Conservation (phyloP, 176 grass and related monocot species). For the Eragrostis curvula region DNA sequence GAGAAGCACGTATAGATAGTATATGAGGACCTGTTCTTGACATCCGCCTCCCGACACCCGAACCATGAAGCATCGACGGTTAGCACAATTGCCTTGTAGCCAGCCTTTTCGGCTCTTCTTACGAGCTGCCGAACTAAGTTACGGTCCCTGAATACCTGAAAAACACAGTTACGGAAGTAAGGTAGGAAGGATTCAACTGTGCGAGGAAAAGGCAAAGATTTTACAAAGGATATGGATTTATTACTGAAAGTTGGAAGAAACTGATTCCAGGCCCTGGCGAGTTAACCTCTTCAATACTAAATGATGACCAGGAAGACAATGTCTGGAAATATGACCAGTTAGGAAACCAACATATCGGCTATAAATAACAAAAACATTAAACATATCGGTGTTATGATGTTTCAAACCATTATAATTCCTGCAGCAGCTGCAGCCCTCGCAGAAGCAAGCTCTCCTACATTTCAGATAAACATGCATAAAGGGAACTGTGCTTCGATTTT, state of each 20-base stretch:
- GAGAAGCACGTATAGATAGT: too few relatives aligned
- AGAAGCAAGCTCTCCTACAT: slow-evolving; percentile 86
- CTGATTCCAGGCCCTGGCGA: slow-evolving; percentile 72
- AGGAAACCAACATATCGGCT: not conserved
- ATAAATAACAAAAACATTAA: not conserved
- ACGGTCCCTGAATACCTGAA: slow-evolving; percentile 88
- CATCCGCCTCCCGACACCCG: slow-evolving; percentile 82
- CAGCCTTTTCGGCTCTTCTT: slow-evolving; percentile 74
- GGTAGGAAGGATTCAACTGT: not conserved
- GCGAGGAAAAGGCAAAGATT: not conserved
- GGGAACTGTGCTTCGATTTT: too few relatives aligned
- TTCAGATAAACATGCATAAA: slow-evolving; percentile 12
- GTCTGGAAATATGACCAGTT: slow-evolving; percentile 51
- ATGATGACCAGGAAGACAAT: slow-evolving; percentile 87
- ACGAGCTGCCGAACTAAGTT: slow-evolving; percentile 71
- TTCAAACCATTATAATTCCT: slow-evolving; percentile 82
- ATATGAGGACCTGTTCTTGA: slow-evolving; percentile 77
- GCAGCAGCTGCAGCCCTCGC: slow-evolving; percentile 78
- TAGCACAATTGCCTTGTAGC: slow-evolving; percentile 81
- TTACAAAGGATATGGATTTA: not conserved
- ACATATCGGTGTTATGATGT: not conserved
- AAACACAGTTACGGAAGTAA: not conserved
- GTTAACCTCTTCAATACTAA: slow-evolving; percentile 82
- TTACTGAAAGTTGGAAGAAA: slow-evolving; percentile 96
- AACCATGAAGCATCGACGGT: slow-evolving; percentile 85